Evolutionary conservation across 2,329 filamentous ascomycete genomes (phyloP), one percentile per base, ranked within the genome.

Genomic region (Alternaria consortialis): DNA sequence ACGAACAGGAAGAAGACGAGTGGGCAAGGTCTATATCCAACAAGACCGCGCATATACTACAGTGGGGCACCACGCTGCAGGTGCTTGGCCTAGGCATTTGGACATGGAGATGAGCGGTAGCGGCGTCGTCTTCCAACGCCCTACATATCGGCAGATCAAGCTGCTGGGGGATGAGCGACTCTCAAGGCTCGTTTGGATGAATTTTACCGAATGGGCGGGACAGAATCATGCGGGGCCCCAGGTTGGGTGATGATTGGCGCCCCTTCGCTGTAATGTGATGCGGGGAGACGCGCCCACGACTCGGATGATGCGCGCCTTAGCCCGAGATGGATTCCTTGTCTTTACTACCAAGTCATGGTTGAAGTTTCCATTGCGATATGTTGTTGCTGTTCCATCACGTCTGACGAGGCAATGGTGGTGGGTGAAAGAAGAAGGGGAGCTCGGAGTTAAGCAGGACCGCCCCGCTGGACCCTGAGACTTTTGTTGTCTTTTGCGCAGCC

Each of bases 91-190:
- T 15, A 27, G 43, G 37, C 34, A 57, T 54, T 25, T 29, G 47
- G 37, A n/a, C 20, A 39, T 50, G 56, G 7, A 27, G 9, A 50
- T 25, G 50, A 53, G 37, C 12, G 27, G 42, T 51, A 48, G 53
- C 37, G 43, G 20, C 55, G 42, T 46, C 17, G 40, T 37, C 6
- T 40, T n/a, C 15, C 48, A 56, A 53, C 32, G 56, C 15, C 50
- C n/a, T 54, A 52, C 53, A 64, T 58, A 25, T 56, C 65, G 65
- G 65, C 66, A 68, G 60, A 63, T 63, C 40, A 27, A 32, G 11
- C 53, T 27, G 40, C n/a, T 56, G 46, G 42, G 57, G 64, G 34
- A 36, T 7, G 17, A 29, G 52, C 25, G 23, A 12, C 32, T 27
- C 20, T 40, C 50, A 8, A 3, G 34, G 31, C 13, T 40, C 39